Conservation (phyloP, 2,329 filamentous ascomycete species). For the Pyrenochaeta sp. region DNA sequence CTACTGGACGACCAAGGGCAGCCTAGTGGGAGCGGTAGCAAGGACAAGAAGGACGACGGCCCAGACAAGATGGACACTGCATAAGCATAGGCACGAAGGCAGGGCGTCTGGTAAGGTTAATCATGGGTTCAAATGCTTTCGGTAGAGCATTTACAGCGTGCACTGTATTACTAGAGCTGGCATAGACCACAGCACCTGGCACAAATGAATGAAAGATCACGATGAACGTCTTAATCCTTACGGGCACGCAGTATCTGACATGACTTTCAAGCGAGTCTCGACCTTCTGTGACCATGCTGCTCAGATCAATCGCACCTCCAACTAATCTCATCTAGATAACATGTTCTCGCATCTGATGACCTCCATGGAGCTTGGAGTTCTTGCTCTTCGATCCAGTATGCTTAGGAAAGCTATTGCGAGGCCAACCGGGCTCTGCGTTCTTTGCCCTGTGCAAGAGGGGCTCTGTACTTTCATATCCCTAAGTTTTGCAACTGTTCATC, state of each 20-base stretch:
- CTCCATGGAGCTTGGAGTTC: no score
- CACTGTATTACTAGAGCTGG: constrained; percentile 31
- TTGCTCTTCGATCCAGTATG: no score
- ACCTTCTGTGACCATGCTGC: no score
- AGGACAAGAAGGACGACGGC: constrained; percentile 61
- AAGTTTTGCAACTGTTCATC: constrained; percentile 20
- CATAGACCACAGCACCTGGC: constrained; percentile 20
- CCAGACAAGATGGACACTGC: constrained; percentile 92
- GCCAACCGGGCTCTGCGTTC: no score
- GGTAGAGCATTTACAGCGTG: constrained; percentile 38
- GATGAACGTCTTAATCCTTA: no score
- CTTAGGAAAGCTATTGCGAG: no score
- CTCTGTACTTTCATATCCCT: neutral
- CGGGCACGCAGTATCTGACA: no score
- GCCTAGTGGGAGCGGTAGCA: constrained; percentile 65
- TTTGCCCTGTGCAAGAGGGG: no score
- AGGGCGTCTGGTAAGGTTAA: constrained; percentile 3
- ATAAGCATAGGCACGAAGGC: constrained; percentile 53
- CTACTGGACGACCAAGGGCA: constrained; percentile 70
- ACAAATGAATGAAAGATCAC: constrained; percentile 27
- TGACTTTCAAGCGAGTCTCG: no score
- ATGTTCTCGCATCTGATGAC: no score
- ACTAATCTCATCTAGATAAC: no score
- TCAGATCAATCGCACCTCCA: no score
- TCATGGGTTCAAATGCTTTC: constrained; percentile 6